Evolutionary conservation across 495 filamentous ascomycete genomes (phyloP), one percentile per base, ranked within the genome.

Genomic region (Aspergillus ellipticus): DNA sequence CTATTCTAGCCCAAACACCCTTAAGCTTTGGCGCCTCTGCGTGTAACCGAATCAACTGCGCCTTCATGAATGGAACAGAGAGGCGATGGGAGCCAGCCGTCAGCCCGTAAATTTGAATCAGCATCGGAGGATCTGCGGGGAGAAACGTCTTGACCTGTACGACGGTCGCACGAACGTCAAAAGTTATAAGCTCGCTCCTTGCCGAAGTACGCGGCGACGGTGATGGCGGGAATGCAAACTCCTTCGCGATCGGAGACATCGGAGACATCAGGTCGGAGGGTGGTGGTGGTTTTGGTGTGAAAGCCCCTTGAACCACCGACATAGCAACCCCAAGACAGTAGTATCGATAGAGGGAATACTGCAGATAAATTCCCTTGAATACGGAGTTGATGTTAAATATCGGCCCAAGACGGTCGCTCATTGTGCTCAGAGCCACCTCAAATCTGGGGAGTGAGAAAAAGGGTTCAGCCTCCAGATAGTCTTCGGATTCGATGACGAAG

Each of bases 341-440:
- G 64, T 96, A 93, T 5, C 93, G 86, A 67, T 95, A 97, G 1
- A 99, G 79, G 4, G 95, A 97, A 64, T 97, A 97, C 29, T 96
- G 87, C 4, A 96, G 59, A 55, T 87, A 84, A 2, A 99, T 64
- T 7, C 86, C 88, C 64, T 86, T 88, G 26, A 92, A 76, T 41
- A 88, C 78, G 1, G 92, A 89, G 63, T 92, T 89, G 48, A 97
- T 75, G 63, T 97, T 90, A 63, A 97, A 85, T 11, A 96, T 76
- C 0, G 90, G 89, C 4, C 92, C 94, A 61, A 95, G 85, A 28
- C 82, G 79, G 65, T 97, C 94, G 57, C 87, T 93, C 19, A 85
- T 78, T 1, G 95, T 96, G 26, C 87, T 88, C 52, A 97, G 80
- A 2, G 89, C 85, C 53, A 96, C 77, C 61, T 97, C 95, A 56